Conservation (phyloP, 169 alveolate genomes). For the Ophryocystis elektroscirrha region DNA sequence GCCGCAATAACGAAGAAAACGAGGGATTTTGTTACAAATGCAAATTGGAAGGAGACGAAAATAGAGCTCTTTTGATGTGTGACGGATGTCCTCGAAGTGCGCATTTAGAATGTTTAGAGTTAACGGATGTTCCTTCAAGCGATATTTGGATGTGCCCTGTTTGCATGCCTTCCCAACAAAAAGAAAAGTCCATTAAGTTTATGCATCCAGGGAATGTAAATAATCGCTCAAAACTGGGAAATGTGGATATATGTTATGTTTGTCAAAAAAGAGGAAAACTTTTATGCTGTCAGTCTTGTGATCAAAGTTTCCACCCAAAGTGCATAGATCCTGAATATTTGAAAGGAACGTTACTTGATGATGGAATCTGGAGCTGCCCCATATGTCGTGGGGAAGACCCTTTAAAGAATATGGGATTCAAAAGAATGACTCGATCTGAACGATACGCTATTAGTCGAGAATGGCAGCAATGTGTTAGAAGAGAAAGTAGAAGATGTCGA, state of each 20-base stretch:
- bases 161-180: slow-evolving; percentile 59
- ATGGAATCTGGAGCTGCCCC: slow-evolving; percentile 62
- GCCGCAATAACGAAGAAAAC: background rate
- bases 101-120: slow-evolving; percentile 45
- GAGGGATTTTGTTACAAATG: background rate
- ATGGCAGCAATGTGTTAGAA: slow-evolving; percentile 37
- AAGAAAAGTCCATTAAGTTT: slow-evolving; percentile 41
- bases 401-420: slow-evolving; percentile 51
- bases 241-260: slow-evolving; percentile 58
- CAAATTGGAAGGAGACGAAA: slow-evolving; percentile 5
- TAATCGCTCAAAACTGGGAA: slow-evolving; percentile 28
- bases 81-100: slow-evolving; percentile 69
- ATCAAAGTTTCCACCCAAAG: slow-evolving; percentile 57
- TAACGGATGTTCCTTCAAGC: slow-evolving; percentile 6
- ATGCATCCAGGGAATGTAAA: slow-evolving; percentile 10
- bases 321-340: slow-evolving; percentile 51
- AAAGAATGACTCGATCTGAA: slow-evolving; percentile 52
- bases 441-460: slow-evolving; percentile 44
- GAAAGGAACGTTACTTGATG: slow-evolving; percentile 1
- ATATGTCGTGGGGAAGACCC: slow-evolving; percentile 64
- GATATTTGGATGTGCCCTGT: slow-evolving; percentile 57
- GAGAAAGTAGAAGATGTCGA: slow-evolving; percentile 39
- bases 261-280: slow-evolving; percentile 57
- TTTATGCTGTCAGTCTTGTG: slow-evolving; percentile 61
- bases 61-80: slow-evolving; percentile 36